A percentile compares a stretch with the other conserved stretches of the same genome.
Conservation (phyloP, 441 rosid species). For the Syzygium malaccense region DNA sequence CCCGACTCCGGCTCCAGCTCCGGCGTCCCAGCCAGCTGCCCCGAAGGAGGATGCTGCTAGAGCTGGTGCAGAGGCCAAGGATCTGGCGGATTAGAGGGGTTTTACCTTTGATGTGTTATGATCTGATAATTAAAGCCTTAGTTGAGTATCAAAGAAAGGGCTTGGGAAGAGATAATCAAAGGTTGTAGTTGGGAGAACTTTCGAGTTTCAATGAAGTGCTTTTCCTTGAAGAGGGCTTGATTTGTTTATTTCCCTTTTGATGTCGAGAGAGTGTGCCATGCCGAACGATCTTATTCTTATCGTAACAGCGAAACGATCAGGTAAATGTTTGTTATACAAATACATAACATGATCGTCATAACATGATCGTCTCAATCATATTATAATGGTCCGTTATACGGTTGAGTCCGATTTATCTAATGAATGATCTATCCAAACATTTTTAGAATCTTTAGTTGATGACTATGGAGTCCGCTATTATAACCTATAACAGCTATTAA, state of each 20-base stretch:
- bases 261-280: not conserved
- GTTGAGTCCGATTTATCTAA: not conserved
- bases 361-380: not conserved
- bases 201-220: not conserved
- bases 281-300: not conserved
- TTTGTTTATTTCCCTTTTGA: not conserved
- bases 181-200: not conserved
- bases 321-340: not conserved
- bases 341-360: not conserved
- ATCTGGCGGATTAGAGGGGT: not conserved
- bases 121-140: not conserved
- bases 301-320: not conserved
- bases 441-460: not conserved
- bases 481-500: not conserved
- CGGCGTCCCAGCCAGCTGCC: not conserved
- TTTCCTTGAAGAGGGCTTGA: not conserved
- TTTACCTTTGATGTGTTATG: not conserved
- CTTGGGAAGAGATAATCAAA: not conserved
- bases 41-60: not conserved
- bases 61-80: not conserved
- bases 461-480: not conserved
- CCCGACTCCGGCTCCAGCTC: not conserved
- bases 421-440: not conserved
- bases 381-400: not conserved
- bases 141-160: not conserved